Evolutionary conservation across 805 yeast species (phyloP).

Genomic region (Starmera dryadoides): DNA sequence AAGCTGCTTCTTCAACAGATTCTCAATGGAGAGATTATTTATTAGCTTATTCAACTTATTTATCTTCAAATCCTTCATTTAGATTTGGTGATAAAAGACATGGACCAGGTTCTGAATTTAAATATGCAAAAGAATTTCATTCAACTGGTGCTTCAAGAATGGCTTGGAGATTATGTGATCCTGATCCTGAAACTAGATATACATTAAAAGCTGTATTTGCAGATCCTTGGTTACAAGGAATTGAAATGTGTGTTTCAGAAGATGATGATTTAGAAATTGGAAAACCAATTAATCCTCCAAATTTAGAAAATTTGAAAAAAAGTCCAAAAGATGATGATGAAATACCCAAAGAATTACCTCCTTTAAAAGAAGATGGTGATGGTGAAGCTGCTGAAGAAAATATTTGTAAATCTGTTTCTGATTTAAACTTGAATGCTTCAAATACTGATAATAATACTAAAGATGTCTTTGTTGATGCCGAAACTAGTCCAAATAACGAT

Average conservation of each 20-base stretch:
- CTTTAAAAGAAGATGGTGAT: not conserved
- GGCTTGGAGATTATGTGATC: slow-evolving; percentile 71
- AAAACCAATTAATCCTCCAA: not conserved
- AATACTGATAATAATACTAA: not conserved
- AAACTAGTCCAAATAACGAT: not conserved
- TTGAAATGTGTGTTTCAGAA: slow-evolving; percentile 57
- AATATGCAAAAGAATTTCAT: slow-evolving; percentile 55
- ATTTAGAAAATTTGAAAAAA: no score
- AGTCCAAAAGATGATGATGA: not conserved
- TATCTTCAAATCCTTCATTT: slow-evolving; percentile 38
- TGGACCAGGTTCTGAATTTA: slow-evolving; percentile 70
- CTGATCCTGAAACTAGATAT: slow-evolving; percentile 46
- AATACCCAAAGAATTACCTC: slow-evolving; percentile 1
- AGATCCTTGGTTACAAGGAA: slow-evolving; percentile 56
- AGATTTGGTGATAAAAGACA: slow-evolving; percentile 36
- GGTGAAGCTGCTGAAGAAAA: not conserved
- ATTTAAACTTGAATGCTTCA: not conserved
- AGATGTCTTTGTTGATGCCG: not conserved
- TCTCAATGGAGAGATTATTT: slow-evolving; percentile 51
- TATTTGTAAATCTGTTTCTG: not conserved
- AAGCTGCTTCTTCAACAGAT: slow-evolving; percentile 38
- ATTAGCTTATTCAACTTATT: slow-evolving; percentile 35
- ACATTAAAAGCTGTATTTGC: slow-evolving; percentile 43
- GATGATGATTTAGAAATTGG: slow-evolving; percentile 8
- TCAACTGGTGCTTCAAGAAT: slow-evolving; percentile 57